Conservation (phyloP, 257 asterid species). For the Nicotiana sylvestris region DNA sequence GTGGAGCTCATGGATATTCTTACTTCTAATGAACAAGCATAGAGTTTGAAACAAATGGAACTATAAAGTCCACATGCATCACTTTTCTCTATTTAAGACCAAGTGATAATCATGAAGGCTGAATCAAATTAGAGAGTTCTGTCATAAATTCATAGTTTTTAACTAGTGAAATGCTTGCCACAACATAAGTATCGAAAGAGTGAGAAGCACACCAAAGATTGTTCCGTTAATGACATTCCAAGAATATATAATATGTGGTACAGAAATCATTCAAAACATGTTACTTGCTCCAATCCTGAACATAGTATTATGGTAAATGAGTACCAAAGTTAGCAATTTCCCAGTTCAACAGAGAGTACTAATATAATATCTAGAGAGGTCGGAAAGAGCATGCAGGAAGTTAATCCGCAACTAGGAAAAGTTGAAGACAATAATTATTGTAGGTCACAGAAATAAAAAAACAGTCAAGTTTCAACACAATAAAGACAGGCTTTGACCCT, state of each 20-base stretch:
- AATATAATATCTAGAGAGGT: neutral
- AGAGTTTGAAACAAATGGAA: neutral
- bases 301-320: neutral
- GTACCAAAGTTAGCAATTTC: neutral
- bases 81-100: neutral
- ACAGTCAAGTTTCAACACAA: neutral
- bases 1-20: neutral
- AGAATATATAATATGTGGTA: neutral
- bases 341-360: neutral
- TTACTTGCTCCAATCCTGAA: neutral
- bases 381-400: neutral
- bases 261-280: neutral
- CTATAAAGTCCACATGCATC: slow-evolving; percentile 9
- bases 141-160: neutral
- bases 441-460: neutral
- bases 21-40: slow-evolving; percentile 1
- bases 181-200: neutral
- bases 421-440: neutral
- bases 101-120: neutral
- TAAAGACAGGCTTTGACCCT: neutral
- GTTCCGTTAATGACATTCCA: neutral
- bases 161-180: neutral
- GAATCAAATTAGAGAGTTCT: neutral
- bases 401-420: neutral
- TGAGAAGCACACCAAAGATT: neutral